Conservation (phyloP, 768 basidiomycete genomes). For the Hirschioporus abietinus region DNA sequence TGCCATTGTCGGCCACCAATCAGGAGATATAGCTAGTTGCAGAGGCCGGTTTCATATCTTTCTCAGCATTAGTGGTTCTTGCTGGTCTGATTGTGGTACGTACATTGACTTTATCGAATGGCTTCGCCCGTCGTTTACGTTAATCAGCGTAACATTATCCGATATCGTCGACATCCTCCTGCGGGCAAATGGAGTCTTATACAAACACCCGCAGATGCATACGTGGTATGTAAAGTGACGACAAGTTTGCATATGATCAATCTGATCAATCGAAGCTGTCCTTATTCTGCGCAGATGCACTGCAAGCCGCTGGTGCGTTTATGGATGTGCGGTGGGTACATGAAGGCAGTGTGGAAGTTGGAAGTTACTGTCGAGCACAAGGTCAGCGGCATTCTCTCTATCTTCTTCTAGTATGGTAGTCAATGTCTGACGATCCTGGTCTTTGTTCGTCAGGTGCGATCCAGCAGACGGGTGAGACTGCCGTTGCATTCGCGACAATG, state of each 20-base stretch:
- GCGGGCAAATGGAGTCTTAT: slow-evolving; percentile 22
- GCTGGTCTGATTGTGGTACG: slow-evolving; percentile 27
- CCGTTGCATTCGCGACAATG: slow-evolving; percentile 35
- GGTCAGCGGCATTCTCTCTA: slow-evolving; percentile 18
- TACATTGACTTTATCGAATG: background rate
- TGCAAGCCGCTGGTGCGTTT: slow-evolving; percentile 34
- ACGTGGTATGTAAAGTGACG: slow-evolving; percentile 27
- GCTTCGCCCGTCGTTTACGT: background rate
- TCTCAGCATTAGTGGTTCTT: slow-evolving; percentile 28
- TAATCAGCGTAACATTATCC: slow-evolving; percentile 24
- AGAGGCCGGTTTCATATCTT: slow-evolving; percentile 29
- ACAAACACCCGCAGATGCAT: slow-evolving; percentile 32
- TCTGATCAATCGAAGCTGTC: slow-evolving; percentile 17
- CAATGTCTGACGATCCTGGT: background rate
- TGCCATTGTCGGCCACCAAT: background rate
- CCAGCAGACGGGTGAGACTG: slow-evolving; percentile 38
- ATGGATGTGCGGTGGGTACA: slow-evolving; percentile 34
- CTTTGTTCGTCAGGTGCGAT: slow-evolving; percentile 24
- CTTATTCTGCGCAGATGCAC: slow-evolving; percentile 26
- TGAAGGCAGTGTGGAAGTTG: slow-evolving; percentile 27
- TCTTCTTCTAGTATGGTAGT: background rate
- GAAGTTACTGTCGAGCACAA: slow-evolving; percentile 33
- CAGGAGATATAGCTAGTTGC: slow-evolving; percentile 25
- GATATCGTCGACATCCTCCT: slow-evolving; percentile 18
- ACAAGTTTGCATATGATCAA: background rate